These are phyloP conservation scores for Pisolithus orientalis DNA, from an alignment of 768 basidiomycete genomes.

Conservation along the genomic window DNA sequence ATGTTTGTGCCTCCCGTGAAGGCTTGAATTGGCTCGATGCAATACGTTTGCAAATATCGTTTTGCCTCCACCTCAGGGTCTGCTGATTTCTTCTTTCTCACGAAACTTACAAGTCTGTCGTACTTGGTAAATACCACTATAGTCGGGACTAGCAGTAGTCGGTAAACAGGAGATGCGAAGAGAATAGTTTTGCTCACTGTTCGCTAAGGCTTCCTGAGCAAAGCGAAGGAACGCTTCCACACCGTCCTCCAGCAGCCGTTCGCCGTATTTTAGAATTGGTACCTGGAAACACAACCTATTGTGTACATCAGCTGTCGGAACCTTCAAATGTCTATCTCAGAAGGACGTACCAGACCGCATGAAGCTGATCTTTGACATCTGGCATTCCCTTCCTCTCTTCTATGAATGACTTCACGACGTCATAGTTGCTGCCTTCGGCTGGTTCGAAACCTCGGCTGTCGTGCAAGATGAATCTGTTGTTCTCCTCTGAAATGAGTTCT, in stretches of 20 bases:
- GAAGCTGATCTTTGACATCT: constrained; percentile 4
- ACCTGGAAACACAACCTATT: neutral
- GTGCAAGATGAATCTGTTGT: constrained; percentile 8
- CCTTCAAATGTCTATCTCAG: too few species aligned
- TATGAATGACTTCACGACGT: constrained; percentile 7
- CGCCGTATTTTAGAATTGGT: neutral
- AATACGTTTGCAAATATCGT: neutral
- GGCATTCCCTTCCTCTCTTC: neutral
- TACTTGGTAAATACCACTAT: neutral
- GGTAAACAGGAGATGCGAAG: neutral
- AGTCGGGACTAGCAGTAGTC: neutral
- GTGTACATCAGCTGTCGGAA: neutral
- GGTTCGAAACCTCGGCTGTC: constrained; percentile 13
- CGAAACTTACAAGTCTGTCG: too few species aligned
- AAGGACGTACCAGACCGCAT: constrained; percentile 9
- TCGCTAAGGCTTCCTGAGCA: neutral
- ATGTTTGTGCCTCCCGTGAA: too few species aligned
- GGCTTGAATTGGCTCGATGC: too few species aligned
- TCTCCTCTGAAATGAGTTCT: constrained; percentile 6
- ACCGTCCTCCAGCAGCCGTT: constrained; percentile 1
- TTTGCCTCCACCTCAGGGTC: neutral
- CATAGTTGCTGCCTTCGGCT: constrained; percentile 1
- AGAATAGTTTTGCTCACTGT: neutral
- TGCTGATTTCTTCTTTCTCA: neutral
- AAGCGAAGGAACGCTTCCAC: neutral